A percentile compares a stretch with the other conserved stretches of the same genome.
phyloP scores from a whole-genome alignment of 805 yeast species.

The Candida khao-thaluensis region DNA sequence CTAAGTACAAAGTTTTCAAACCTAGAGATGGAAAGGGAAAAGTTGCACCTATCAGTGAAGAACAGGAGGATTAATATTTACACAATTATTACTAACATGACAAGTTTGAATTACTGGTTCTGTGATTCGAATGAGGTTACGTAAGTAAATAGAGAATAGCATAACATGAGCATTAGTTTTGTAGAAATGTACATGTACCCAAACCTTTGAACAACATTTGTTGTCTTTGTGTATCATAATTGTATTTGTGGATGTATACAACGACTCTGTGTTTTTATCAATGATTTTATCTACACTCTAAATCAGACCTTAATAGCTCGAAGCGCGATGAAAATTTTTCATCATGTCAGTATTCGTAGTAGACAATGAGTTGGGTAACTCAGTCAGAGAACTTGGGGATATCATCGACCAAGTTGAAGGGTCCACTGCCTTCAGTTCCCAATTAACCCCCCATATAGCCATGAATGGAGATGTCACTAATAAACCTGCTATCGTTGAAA shows the following conservation, averaged over 20 bases:
- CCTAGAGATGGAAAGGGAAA: slow-evolving; percentile 2
- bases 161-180: too few species aligned
- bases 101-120: too few species aligned
- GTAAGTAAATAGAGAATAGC: too few species aligned
- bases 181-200: too few species aligned
- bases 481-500: slow-evolving; percentile 27
- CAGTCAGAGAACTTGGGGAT: slow-evolving; percentile 39
- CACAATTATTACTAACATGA: too few species aligned
- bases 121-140: too few species aligned
- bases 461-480: slow-evolving; percentile 23
- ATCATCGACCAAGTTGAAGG: slow-evolving; percentile 35
- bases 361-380: slow-evolving; percentile 41
- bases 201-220: too few species aligned
- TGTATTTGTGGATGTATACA: too few species aligned
- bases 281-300: too few species aligned
- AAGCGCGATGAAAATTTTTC: slow-evolving; percentile 8
- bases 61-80: slow-evolving; percentile 21
- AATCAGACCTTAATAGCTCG: too few species aligned
- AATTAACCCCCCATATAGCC: slow-evolving; percentile 22
- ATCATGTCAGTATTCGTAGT: slow-evolving; percentile 43
- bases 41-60: slow-evolving; percentile 17
- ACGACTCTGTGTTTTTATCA: too few species aligned
- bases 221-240: too few species aligned
- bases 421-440: slow-evolving; percentile 26
- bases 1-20: slow-evolving; percentile 1